A percentile compares a stretch with the other conserved stretches of the same genome.
These are phyloP conservation scores for Aspergillus thermomutatus DNA, from an alignment of 2,329 filamentous ascomycete species.

Conservation along the genomic window DNA sequence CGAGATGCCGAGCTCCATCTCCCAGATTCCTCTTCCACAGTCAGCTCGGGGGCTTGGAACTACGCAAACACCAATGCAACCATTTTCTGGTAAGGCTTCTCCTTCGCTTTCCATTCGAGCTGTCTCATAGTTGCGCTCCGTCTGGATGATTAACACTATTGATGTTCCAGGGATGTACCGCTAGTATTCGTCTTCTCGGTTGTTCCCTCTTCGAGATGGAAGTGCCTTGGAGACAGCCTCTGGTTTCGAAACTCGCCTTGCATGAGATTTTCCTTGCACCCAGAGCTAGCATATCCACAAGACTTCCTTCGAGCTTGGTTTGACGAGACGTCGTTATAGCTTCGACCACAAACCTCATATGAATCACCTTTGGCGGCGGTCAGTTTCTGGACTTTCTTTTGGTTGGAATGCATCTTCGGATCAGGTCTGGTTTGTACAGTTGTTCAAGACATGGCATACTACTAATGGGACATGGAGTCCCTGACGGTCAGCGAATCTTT, in stretches of 20 bases:
- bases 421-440: neutral
- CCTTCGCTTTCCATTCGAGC: neutral
- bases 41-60: slow-evolving; percentile 28
- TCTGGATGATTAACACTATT: slow-evolving; percentile 3
- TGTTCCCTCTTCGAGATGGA: neutral
- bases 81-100: slow-evolving; percentile 33
- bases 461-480: neutral
- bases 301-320: neutral
- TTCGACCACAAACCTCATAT: neutral
- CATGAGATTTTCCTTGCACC: no score
- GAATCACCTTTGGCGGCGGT: neutral
- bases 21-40: slow-evolving; percentile 37
- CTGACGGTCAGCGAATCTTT: neutral
- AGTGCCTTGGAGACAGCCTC: neutral
- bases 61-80: slow-evolving; percentile 22
- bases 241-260: neutral
- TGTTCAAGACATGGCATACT: neutral
- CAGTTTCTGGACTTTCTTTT: neutral
- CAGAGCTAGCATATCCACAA: neutral
- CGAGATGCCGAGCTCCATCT: slow-evolving; percentile 56
- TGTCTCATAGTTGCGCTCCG: neutral
- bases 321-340: neutral
- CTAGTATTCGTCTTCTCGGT: neutral
- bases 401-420: neutral
- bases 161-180: slow-evolving; percentile 7